Percentiles rank a stretch among this genome's conserved stretches.
phyloP scores from a whole-genome alignment of 306 rosid species.

The Trichosanthes truncata region DNA sequence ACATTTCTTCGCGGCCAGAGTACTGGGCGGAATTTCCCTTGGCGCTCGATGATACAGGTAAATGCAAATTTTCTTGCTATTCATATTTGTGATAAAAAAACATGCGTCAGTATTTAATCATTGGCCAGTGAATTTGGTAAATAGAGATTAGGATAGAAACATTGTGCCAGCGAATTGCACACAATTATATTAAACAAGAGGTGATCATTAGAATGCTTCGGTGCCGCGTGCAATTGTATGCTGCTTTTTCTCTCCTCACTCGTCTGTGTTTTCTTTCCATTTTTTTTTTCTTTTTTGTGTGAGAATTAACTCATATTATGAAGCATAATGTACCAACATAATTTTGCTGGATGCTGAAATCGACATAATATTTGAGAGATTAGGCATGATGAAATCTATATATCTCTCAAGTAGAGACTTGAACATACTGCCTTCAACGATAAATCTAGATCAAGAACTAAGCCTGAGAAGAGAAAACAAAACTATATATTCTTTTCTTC shows the following conservation, averaged over 20 bases:
- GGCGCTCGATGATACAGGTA: conserved; percentile 49
- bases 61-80: not conserved
- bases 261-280: not conserved
- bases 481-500: not conserved
- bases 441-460: not conserved
- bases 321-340: not conserved
- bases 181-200: not conserved
- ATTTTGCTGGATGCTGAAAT: not conserved
- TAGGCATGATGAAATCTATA: not conserved
- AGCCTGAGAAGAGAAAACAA: not conserved
- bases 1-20: conserved; percentile 49
- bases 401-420: not conserved
- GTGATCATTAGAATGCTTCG: not conserved
- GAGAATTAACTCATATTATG: not conserved
- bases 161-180: not conserved
- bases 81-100: not conserved
- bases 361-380: not conserved
- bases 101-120: not conserved
- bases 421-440: not conserved
- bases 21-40: conserved; percentile 87
- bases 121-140: not conserved
- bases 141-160: not conserved
- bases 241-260: not conserved
- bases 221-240: not conserved
- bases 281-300: not conserved